Conservation (phyloP, 2,329 filamentous ascomycete genomes). For the Plectosphaerella sp. region DNA sequence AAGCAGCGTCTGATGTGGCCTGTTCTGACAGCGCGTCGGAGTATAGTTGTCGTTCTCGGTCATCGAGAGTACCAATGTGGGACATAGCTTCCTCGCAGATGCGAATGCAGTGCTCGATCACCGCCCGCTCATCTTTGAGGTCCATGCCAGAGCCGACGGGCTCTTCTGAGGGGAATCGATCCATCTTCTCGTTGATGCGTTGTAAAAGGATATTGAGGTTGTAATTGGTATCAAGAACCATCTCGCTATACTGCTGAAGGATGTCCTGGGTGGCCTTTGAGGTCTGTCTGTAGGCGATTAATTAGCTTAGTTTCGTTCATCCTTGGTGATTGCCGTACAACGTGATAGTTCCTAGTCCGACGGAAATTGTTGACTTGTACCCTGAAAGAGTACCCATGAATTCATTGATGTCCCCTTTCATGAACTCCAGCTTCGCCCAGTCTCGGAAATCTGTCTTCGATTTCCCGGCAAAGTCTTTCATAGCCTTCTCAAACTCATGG, state of each 20-base stretch:
- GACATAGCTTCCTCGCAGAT: slow-evolving; percentile 31
- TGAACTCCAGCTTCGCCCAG: slow-evolving; percentile 36
- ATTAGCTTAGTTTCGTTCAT: slow-evolving; percentile 8
- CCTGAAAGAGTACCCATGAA: slow-evolving; percentile 31
- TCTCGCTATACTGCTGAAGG: slow-evolving; percentile 30
- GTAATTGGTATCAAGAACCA: slow-evolving; percentile 29
- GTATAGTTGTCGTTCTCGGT: slow-evolving; percentile 15
- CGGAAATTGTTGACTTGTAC: slow-evolving; percentile 33
- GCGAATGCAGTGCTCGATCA: slow-evolving; percentile 31
- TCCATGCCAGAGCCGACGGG: slow-evolving; percentile 17
- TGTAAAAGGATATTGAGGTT: slow-evolving; percentile 26
- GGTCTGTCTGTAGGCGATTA: slow-evolving; percentile 17
- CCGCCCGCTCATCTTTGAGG: slow-evolving; percentile 28
- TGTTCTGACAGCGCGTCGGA: slow-evolving; percentile 6
- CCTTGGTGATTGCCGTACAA: slow-evolving; percentile 20
- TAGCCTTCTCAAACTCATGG: slow-evolving; percentile 27
- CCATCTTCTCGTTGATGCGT: slow-evolving; percentile 29
- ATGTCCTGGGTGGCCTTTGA: slow-evolving; percentile 24
- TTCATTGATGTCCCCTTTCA: slow-evolving; percentile 30
- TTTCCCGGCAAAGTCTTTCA: slow-evolving; percentile 26
- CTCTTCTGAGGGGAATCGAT: slow-evolving; percentile 12
- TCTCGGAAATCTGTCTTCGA: slow-evolving; percentile 28
- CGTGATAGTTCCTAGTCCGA: slow-evolving; percentile 28
- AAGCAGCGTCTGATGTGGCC: slow-evolving; percentile 8
- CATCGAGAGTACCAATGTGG: slow-evolving; percentile 26